Conservation (phyloP, 192 early-diverging fungal species). For the Rhizophagus clarus region DNA sequence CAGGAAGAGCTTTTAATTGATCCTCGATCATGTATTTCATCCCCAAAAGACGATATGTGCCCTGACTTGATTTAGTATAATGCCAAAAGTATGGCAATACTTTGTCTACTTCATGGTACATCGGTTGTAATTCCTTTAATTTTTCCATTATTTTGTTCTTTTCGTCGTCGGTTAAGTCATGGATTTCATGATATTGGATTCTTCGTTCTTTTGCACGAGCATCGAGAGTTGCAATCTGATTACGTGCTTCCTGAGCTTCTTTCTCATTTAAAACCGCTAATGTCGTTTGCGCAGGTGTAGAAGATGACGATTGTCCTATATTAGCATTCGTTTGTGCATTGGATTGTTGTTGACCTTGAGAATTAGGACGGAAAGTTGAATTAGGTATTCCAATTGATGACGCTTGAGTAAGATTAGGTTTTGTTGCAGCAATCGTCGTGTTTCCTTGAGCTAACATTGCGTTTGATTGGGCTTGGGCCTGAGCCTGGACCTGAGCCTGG, state of each 20-base stretch:
- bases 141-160: not conserved
- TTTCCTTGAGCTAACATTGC: not conserved
- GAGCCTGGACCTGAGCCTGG: too few relatives aligned
- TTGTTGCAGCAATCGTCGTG: not conserved
- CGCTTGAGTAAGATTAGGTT: not conserved
- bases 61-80: conserved; percentile 7
- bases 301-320: not conserved
- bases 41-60: not conserved
- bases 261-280: not conserved
- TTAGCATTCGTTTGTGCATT: not conserved
- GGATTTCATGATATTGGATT: conserved; percentile 20
- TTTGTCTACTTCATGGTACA: conserved; percentile 13
- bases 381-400: not conserved
- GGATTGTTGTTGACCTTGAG: not conserved
- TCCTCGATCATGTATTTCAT: conserved; percentile 27
- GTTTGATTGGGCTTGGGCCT: not conserved
- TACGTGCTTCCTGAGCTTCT: not conserved
- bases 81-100: conserved; percentile 19
- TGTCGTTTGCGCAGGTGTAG: not conserved
- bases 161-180: conserved; percentile 6
- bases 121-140: not conserved
- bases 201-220: not conserved
- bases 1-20: conserved; percentile 16
- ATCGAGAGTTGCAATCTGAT: not conserved
- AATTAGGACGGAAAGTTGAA: not conserved